Base-by-base conservation (phyloP, 192 early-diverging fungal species). In the Coemansia sp. region DNA sequence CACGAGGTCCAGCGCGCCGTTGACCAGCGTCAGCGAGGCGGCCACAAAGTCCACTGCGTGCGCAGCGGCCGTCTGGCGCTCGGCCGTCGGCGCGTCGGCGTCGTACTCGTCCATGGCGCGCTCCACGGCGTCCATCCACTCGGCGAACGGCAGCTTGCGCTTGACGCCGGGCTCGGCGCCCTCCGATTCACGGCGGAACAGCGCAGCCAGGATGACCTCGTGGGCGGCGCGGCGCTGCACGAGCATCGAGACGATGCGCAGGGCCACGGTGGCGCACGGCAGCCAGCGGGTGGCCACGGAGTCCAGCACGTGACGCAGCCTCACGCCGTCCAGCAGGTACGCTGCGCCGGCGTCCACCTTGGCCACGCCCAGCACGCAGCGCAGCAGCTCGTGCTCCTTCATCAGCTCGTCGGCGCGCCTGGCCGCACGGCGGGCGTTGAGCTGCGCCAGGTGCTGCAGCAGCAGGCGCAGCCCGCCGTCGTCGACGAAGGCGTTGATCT, bases 101-200 rank as follows among this genome's bases (percentile, higher is more conserved):
- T 23, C 37, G 46, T 67, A 73, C 23, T 66, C 67, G 10, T 27
- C 61, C 9, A 67, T 6, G n/a, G 64, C 67, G 14, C 41, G 58
- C 27, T 70, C 73, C n/a, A 77, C 27, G 14, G 63, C 24, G 3
- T 70, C 67, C 74, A 78, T 78, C 74, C 74, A 78, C 61, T 67
- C 68, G 65, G 34, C 57, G 62, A 78, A 78, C 1, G 62, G 48
- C 38, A 66, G 55, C 19, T 49, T 38, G 18, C 69, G 68, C 43
- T 56, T 58, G n/a, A 24, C 8, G 23, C 56, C 14, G 5, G 34
- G 34, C 12, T 33, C 51, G 39, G 57, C 52, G 21, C 45, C 24
- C 12, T n/a, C 38, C 43, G 61, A 21, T 18, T 71, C 68, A 13
- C 61, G 34, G 50, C 69, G 74, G 58, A 78, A 71, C 42, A 78